phyloP scores from a whole-genome alignment of 352 stramenopile species.

The Pythium inflatum region DNA sequence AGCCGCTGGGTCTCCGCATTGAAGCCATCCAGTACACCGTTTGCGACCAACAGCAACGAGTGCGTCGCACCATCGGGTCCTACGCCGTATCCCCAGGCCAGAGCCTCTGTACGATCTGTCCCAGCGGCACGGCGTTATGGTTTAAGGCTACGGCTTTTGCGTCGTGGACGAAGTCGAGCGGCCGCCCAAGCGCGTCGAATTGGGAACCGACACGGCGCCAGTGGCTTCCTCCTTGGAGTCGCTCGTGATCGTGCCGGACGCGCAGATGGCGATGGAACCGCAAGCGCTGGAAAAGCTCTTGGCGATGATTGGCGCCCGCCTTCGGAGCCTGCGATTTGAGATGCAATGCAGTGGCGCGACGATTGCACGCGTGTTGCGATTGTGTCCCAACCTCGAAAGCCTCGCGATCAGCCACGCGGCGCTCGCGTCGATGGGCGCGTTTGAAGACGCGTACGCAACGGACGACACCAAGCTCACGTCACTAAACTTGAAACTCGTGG shows the following conservation, averaged over 20 bases:
- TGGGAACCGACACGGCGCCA: no score
- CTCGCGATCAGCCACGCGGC: background rate
- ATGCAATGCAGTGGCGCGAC: background rate
- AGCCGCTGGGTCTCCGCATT: no score
- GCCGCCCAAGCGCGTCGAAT: background rate
- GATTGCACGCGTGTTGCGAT: background rate
- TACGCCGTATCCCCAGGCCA: no score
- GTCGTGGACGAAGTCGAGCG: background rate
- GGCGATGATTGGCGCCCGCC: background rate
- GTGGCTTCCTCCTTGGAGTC: background rate
- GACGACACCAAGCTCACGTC: conserved; percentile 2
- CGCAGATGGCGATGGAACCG: background rate
- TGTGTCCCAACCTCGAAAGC: background rate
- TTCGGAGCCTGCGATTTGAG: background rate
- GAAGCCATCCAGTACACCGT: no score
- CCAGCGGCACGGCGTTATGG: no score
- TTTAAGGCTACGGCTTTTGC: conserved; percentile 1
- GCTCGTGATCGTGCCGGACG: background rate
- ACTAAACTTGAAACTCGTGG: background rate
- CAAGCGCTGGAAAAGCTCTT: background rate
- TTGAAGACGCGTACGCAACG: background rate
- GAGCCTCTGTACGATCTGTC: no score
- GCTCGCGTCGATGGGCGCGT: background rate
- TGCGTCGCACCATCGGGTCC: no score
- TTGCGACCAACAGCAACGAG: no score